Conservation (phyloP, 805 yeast species). For the Candida morakotiae region DNA sequence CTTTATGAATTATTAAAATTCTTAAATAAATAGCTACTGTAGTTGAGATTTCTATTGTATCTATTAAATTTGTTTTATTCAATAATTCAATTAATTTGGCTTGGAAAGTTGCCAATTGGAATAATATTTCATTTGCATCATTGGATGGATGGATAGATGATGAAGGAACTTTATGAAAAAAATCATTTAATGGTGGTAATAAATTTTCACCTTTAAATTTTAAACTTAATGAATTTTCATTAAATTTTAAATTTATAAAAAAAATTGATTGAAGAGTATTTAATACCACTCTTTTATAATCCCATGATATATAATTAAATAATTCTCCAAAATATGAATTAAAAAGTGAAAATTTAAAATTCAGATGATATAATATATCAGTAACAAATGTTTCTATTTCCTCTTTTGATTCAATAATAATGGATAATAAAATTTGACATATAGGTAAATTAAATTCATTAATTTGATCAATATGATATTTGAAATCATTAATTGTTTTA, state of each 20-base stretch:
- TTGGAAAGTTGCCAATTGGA: constrained; percentile 18
- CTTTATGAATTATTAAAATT: constrained; percentile 56
- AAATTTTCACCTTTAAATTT: constrained; percentile 16
- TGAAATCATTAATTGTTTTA: constrained; percentile 14
- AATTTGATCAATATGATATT: constrained; percentile 10
- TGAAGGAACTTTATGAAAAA: constrained; percentile 45
- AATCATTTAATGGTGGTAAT: constrained; percentile 38
- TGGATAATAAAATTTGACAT: constrained; percentile 25
- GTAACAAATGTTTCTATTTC: constrained; percentile 13
- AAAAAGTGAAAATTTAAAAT: constrained; percentile 21
- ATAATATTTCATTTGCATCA: constrained; percentile 18
- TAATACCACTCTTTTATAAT: constrained; percentile 22
- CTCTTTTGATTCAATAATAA: constrained; percentile 12
- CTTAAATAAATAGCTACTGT: constrained; percentile 48
- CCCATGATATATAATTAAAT: constrained; percentile 29
- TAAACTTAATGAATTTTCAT: constrained; percentile 1
- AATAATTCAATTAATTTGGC: constrained; percentile 15
- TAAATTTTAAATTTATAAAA: constrained; percentile 15
- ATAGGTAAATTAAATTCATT: constrained; percentile 36
- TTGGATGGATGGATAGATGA: constrained; percentile 20
- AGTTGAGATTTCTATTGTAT: constrained; percentile 12
- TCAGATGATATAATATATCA: constrained; percentile 16
- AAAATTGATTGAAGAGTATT: constrained; percentile 25
- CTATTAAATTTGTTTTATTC: constrained; percentile 3
- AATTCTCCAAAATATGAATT: constrained; percentile 40